Evolutionary conservation across 352 stramenopile species (phyloP).

Genomic region (Globisporangium sylvaticum): DNA sequence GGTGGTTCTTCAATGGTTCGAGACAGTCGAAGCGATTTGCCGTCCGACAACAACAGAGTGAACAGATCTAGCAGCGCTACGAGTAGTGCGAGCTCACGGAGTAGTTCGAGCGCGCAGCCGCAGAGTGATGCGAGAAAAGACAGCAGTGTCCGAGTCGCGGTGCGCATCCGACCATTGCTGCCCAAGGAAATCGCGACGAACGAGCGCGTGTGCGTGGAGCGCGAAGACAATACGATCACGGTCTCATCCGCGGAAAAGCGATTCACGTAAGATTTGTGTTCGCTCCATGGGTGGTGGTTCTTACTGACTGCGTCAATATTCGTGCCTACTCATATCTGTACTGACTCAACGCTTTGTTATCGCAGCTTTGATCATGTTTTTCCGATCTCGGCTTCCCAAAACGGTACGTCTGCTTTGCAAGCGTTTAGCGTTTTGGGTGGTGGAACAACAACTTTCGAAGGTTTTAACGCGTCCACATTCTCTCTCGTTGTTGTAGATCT

Average conservation of each 20-base stretch:
- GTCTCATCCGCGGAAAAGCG: conserved; percentile 40
- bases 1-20: not conserved
- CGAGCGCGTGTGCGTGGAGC: conserved; percentile 40
- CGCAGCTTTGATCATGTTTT: conserved; percentile 83
- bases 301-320: not conserved
- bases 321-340: not conserved
- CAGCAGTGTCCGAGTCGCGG: conserved; percentile 66
- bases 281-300: not conserved
- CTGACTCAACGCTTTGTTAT: not conserved
- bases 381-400: conserved; percentile 43
- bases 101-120: conserved; percentile 4
- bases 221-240: conserved; percentile 30
- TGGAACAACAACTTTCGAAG: not conserved
- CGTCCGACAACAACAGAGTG: not conserved
- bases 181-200: conserved; percentile 68
- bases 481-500: conserved; percentile 27
- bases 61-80: conserved; percentile 16
- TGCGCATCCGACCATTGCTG: conserved; percentile 75
- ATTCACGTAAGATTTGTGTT: conserved; percentile 50
- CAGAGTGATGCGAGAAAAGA: conserved; percentile 33
- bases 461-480: not conserved
- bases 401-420: conserved; percentile 20
- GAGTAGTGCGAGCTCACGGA: conserved; percentile 17
- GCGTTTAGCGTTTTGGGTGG: not conserved
- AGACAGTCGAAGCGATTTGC: not conserved